A percentile compares a stretch with the other conserved stretches of the same genome.
Evolutionary conservation across 768 basidiomycete genomes (phyloP).

Genomic region (Obba rivulosa): DNA sequence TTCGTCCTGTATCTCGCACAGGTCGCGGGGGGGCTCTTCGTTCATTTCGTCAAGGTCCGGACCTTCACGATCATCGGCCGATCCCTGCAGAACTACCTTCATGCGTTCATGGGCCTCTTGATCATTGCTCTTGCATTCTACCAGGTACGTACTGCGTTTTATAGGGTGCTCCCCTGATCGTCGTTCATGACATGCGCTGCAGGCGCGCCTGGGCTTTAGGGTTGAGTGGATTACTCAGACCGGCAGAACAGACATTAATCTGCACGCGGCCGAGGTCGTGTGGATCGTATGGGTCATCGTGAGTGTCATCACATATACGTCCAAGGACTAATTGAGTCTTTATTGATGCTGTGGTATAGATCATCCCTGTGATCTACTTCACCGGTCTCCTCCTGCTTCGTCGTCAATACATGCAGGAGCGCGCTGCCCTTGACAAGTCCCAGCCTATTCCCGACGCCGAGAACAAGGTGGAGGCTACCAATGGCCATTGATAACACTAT

Average conservation of each 20-base stretch:
- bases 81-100: constrained; percentile 37
- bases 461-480: too few relatives aligned
- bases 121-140: constrained; percentile 51
- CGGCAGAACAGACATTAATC: constrained; percentile 19
- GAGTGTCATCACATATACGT: constrained; percentile 17
- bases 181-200: background rate
- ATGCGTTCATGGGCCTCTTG: constrained; percentile 43
- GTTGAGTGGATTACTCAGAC: constrained; percentile 26
- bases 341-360: constrained; percentile 21
- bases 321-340: too few relatives aligned
- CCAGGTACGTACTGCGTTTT: constrained; percentile 19
- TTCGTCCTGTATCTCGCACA: constrained; percentile 50
- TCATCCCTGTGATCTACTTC: constrained; percentile 23
- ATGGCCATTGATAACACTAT: too few relatives aligned
- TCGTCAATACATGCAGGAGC: constrained; percentile 25
- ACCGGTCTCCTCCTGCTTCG: constrained; percentile 22
- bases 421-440: background rate
- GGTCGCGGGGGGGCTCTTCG: constrained; percentile 38
- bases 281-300: constrained; percentile 41
- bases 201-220: constrained; percentile 36
- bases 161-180: background rate
- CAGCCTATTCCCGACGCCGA: too few relatives aligned
- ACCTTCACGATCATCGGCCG: constrained; percentile 25
- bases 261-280: constrained; percentile 19
- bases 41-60: constrained; percentile 46